Conservation (phyloP, 345 rosid species). For the Pugionium cornutum region DNA sequence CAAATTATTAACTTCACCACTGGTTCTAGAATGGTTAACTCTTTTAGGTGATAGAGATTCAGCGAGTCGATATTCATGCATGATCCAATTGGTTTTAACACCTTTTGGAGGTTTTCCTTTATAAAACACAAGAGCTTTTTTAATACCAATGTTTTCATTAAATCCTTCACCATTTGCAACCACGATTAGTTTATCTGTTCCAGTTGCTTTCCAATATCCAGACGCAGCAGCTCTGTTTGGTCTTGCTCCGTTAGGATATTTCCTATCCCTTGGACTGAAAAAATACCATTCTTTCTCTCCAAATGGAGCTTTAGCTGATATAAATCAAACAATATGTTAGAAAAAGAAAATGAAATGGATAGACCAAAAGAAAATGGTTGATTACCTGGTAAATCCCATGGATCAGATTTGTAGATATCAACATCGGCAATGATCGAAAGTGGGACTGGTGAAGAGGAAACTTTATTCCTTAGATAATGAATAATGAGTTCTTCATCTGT, state of each 20-base stretch:
- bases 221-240: conserved; percentile 76
- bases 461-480: conserved; percentile 76
- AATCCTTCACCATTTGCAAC: conserved; percentile 45
- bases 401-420: conserved; percentile 89
- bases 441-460: conserved; percentile 63
- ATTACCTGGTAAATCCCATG: conserved; percentile 91
- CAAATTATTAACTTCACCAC: conserved; percentile 20
- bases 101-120: conserved; percentile 95
- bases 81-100: conserved; percentile 91
- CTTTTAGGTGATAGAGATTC: conserved; percentile 43
- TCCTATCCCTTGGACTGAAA: conserved; percentile 8
- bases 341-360: not conserved
- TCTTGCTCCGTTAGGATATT: conserved; percentile 95
- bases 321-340: not conserved
- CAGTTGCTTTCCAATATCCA: conserved; percentile 76
- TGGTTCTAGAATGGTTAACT: not conserved
- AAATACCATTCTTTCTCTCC: conserved; percentile 97
- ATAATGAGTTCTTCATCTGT: conserved; percentile 96
- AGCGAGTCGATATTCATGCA: conserved; percentile 91
- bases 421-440: conserved; percentile 90
- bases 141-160: conserved; percentile 73
- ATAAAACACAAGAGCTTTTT: conserved; percentile 96
- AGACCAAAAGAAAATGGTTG: no score
- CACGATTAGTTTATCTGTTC: conserved; percentile 79
- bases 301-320: conserved; percentile 65